Percentiles rank a stretch among this genome's conserved stretches.
These are phyloP conservation scores for Aspergillus indologenus DNA, from an alignment of 495 filamentous ascomycete species.

Conservation along the genomic window DNA sequence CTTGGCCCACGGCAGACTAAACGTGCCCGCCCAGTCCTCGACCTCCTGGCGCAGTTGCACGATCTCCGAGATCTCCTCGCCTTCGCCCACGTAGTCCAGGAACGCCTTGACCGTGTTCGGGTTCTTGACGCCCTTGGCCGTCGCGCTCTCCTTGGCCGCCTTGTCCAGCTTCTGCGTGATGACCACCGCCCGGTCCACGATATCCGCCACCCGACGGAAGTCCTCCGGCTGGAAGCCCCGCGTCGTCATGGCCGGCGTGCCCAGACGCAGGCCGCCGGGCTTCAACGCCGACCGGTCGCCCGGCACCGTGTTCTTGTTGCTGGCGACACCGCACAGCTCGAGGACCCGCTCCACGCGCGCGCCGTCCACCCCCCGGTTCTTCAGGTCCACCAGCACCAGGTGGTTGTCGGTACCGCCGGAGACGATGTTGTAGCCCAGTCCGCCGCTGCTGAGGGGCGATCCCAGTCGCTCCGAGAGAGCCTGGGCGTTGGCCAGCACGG, in stretches of 20 bases:
- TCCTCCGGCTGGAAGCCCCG: constrained; percentile 84
- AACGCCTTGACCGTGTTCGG: constrained; percentile 78
- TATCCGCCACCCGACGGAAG: constrained; percentile 84
- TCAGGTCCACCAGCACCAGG: constrained; percentile 90
- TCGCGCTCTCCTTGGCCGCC: constrained; percentile 69
- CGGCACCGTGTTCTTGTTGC: constrained; percentile 98
- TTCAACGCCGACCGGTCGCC: constrained; percentile 91
- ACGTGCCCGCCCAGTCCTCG: constrained; percentile 92
- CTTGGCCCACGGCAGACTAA: constrained; percentile 76
- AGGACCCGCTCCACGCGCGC: constrained; percentile 92
- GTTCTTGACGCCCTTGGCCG: constrained; percentile 74
- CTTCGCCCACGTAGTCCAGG: constrained; percentile 75
- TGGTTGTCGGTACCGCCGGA: constrained; percentile 96
- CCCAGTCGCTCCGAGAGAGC: constrained; percentile 76
- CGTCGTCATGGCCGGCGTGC: constrained; percentile 96
- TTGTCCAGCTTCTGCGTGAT: constrained; percentile 84
- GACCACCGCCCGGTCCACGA: constrained; percentile 86
- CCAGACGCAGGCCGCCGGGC: constrained; percentile 87
- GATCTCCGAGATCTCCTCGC: constrained; percentile 81
- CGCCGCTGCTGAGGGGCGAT: constrained; percentile 66
- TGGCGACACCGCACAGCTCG: constrained; percentile 90
- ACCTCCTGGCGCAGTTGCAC: constrained; percentile 85
- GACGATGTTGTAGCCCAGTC: constrained; percentile 86
- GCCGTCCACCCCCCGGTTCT: constrained; percentile 85
- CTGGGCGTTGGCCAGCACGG: constrained; percentile 82